phyloP scores from a whole-genome alignment of 2,329 filamentous ascomycete species.

The Whalleya microplaca region DNA sequence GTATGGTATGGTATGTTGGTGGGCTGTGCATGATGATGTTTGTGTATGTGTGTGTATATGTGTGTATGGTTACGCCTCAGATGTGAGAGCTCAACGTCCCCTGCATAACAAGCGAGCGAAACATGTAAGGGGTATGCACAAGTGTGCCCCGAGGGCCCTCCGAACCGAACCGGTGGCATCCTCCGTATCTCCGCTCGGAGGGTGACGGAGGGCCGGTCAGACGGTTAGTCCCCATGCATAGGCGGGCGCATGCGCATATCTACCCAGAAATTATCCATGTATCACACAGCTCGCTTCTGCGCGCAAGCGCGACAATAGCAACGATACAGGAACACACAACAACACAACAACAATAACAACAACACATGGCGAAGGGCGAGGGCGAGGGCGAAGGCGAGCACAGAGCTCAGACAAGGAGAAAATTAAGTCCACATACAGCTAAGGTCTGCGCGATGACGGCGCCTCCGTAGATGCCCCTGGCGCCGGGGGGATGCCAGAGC shows the following conservation, averaged over 20 bases:
- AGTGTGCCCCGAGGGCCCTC: too few relatives aligned
- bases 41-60: too few relatives aligned
- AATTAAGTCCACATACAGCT: slow-evolving; percentile 31
- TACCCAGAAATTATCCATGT: too few relatives aligned
- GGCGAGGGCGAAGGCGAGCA: not conserved
- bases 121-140: too few relatives aligned
- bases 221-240: too few relatives aligned
- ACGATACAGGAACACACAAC: not conserved
- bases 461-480: slow-evolving; percentile 91
- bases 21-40: too few relatives aligned
- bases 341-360: not conserved
- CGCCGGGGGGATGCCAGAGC: slow-evolving; percentile 89
- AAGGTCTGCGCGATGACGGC: slow-evolving; percentile 81
- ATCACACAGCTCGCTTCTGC: too few relatives aligned
- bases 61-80: too few relatives aligned
- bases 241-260: too few relatives aligned
- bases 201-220: not conserved
- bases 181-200: slow-evolving; percentile 6
- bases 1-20: not conserved
- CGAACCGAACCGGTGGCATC: not conserved
- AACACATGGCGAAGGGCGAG: not conserved
- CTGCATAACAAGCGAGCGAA: too few relatives aligned
- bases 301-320: not conserved
- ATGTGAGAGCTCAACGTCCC: too few relatives aligned
- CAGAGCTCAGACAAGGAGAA: not conserved